Base-by-base conservation (phyloP, 129 eudicot species). In the Daucus carota region DNA sequence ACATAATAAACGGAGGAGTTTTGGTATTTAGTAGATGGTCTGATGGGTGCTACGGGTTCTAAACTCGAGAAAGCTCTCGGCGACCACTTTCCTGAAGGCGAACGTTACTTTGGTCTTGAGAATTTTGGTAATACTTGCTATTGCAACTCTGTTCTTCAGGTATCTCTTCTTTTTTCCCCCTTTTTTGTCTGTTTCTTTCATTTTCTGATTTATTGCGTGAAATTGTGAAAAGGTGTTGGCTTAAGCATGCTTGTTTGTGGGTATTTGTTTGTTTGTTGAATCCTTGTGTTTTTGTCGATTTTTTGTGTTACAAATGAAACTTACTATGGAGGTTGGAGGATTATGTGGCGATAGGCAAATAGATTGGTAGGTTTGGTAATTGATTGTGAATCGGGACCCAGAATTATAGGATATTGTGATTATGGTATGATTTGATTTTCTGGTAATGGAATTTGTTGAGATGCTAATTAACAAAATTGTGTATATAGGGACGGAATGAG, bases 61-160 rank as follows among this genome's bases (percentile, higher is more conserved):
- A 92, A 89, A 85, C 88, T 89, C 76, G 97, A 92, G 90, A 92
- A 92, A 78, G 96, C 97, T 57, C 88, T 92, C 47, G 97, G 96
- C 36, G 97, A 92, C 84, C 96, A 92, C 45, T 89, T 92, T 76
- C 96, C 96, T 31, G 97, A 92, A 84, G 96, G 96, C 38, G 97
- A 92, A 52, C 88, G 96, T 0, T 92, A 92, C 52, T 92, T 92
- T 32, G 97, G 97, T 5, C 84, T 92, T 62, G 93, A 92, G 78
- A 92, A 92, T 78, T 92, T 92, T 66, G 97, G 97, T 52, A 92
- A 90, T 73, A 89, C 97, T 81, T 92, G 96, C 77, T 92, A 92
- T 80, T 92, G 96, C 83, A 92, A 92, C 88, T 89, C 93, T 74
- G 97, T 92, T 20, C 83, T 92, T 62, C 96, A 92, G 96, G 97